Percentiles rank a stretch among this genome's conserved stretches.
phyloP scores from a whole-genome alignment of 225 moss, liverwort and hornwort species.

The Pseudisothecium myosuroides region DNA sequence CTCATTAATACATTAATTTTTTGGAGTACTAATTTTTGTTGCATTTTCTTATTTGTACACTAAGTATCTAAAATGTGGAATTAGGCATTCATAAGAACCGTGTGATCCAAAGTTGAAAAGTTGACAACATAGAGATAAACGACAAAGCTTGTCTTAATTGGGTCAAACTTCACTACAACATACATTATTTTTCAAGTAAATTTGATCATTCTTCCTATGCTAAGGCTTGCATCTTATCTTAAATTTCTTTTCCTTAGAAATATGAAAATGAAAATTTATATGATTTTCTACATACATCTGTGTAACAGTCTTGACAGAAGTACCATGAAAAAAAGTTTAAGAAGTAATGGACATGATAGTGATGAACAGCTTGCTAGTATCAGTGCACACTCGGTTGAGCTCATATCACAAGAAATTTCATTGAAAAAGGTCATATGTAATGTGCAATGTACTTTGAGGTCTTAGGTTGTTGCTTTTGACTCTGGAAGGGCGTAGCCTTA shows the following conservation, averaged over 20 bases:
- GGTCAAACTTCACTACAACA: not conserved
- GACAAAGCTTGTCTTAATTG: not conserved
- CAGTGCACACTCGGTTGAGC: not conserved
- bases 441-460: not conserved
- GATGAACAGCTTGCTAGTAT: not conserved
- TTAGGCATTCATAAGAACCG: not conserved
- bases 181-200: not conserved
- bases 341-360: not conserved
- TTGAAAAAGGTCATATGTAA: not conserved
- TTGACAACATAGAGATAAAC: not conserved
- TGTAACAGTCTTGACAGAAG: not conserved
- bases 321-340: not conserved
- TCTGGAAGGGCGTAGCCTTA: too few species aligned
- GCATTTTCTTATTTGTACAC: too few species aligned
- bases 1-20: too few species aligned
- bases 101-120: not conserved
- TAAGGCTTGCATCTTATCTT: not conserved
- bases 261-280: not conserved
- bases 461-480: not conserved
- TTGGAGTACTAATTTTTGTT: not conserved
- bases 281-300: not conserved
- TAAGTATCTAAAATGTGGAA: not conserved
- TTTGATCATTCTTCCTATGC: not conserved
- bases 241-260: too few species aligned
- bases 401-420: not conserved